Base-by-base conservation (phyloP, 805 yeast genomes). In the Kuraishia piskuri region DNA sequence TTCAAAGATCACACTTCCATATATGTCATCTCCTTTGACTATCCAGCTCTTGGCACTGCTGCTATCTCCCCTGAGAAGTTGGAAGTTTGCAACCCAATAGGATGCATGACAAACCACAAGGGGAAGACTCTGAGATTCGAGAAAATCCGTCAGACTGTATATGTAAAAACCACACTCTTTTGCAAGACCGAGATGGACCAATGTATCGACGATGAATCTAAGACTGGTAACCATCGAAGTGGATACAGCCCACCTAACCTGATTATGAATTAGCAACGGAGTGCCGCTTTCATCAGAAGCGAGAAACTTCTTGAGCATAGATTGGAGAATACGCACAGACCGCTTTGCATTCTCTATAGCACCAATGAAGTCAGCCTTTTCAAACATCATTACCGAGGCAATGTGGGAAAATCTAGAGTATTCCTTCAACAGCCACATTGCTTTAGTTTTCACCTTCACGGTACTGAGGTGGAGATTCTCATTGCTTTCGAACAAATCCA, bases 111-210 rank as follows among this genome's bases (percentile, higher is more conserved):
- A 59, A 50, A 55, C 58, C n/a, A 66, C 53, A 31, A 57, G 52
- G 7, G 67, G 45, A 0, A 74, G 69, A 3, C 62, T 59, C 17
- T 62, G 66, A 7, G 58, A 57, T 1, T 66, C 59, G 19, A 75
- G 61, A 12, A 80, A 61, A 37, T 68, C 70, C 5, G 67, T 64
- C 40, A 79, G 69, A 58, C 86, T 91, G 5, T 69, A 69, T 2
- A 75, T 57, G 64, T 76, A 85, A 61, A 73, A 82, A 2, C 76
- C 74, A 49, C 83, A 74, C 53, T 86, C 90, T 56, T 79, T 80
- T 0, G 82, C 68, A 2, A 83, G 61, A 0, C 91, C 90, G 44
- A 80, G 61, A 40, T 73, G 76, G 17, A 72, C 65, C 52, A 74
- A 70, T 0, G 70, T 59, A 2, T 69, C 63, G 22, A 82, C 66